phyloP scores from a whole-genome alignment of 2,329 filamentous ascomycete species.

The Colletotrichum magnum region DNA sequence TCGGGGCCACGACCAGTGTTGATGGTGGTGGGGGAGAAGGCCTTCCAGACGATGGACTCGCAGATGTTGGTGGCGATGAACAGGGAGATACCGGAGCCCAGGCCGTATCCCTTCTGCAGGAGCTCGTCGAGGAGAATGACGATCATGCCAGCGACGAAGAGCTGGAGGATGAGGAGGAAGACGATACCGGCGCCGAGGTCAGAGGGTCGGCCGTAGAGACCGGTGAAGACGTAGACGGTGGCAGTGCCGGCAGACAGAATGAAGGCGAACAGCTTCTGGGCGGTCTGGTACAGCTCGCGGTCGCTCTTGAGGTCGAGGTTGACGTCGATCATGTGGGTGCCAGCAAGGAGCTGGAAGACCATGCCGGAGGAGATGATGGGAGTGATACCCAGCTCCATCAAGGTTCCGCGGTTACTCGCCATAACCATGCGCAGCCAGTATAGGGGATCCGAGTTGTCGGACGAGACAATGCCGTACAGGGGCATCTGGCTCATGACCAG shows the following conservation, averaged over 20 bases:
- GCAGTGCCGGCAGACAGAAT: slow-evolving; percentile 98
- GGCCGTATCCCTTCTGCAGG: slow-evolving; percentile 98
- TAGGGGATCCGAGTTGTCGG: slow-evolving; percentile 96
- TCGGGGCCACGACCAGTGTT: slow-evolving; percentile 99
- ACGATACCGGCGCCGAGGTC: slow-evolving; percentile 98
- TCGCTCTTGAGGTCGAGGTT: slow-evolving; percentile 99
- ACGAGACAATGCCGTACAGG: slow-evolving; percentile 98
- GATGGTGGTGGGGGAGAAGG: slow-evolving; percentile 98
- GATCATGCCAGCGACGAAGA: slow-evolving; percentile 97
- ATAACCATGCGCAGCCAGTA: slow-evolving; percentile 99
- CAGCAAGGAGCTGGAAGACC: slow-evolving; percentile 99
- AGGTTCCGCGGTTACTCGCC: slow-evolving; percentile 96
- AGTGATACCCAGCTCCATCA: slow-evolving; percentile 97
- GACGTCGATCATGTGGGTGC: slow-evolving; percentile 99
- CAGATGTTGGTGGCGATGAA: slow-evolving; percentile 99
- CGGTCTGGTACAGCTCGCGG: slow-evolving; percentile 99
- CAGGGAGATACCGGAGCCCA: slow-evolving; percentile 97
- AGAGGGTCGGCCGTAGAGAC: slow-evolving; percentile 95
- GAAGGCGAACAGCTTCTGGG: slow-evolving; percentile 98
- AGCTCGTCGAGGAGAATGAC: slow-evolving; percentile 99
- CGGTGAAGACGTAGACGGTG: slow-evolving; percentile 98
- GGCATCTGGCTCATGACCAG: slow-evolving; percentile 99
- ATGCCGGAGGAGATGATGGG: slow-evolving; percentile 99
- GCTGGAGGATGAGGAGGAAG: slow-evolving; percentile 97
- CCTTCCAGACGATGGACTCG: slow-evolving; percentile 99